Evolutionary conservation across 768 basidiomycete genomes (phyloP), one percentile per base, ranked within the genome.

Genomic region (Hydnum rufescens): DNA sequence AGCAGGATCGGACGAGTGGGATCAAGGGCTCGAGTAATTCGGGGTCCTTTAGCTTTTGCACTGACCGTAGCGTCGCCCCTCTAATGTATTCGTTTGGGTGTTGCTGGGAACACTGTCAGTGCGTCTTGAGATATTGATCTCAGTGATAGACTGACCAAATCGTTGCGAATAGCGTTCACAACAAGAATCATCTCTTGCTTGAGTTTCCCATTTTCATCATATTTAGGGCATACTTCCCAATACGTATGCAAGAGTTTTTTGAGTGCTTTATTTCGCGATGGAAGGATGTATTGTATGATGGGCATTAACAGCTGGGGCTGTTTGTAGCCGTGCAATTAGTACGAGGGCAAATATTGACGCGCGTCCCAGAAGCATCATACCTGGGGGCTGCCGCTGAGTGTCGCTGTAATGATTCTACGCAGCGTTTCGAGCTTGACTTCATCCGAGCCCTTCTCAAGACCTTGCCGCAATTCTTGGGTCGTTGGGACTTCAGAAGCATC

Each of bases 141-240:
- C 19, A 19, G 8, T 19, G 34, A 13, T 29, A 29, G 16, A 70
- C 84, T 58, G 58, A 90, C 89, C 52, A 97, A 76, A 70, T 99
- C 93, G 65, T 96, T 95, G 56, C 90, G 84, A 64, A 97, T 89
- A 50, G 95, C 90, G 62, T 97, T 97, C 88, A 92, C 90, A 30
- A 97, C 93, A 51, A 97, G 76, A 63, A 96, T 97, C 93, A 97
- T 97, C 70, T 99, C 93, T 68, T 97, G 95, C 74, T 93, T 96
- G 58, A 97, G 68, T 68, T 96, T 97, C 49, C 93, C 93, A 58
- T 77, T 80, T 61, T 97, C 93, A 60, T 97, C 93, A 57, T 92
- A 81, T 66, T 96, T 96, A 5, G 93, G 93, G 67, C 92, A 97
- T 22, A 97, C 83, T 68, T 97, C 87, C 86, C 86, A 90, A 64